phyloP scores from a whole-genome alignment of 805 yeast genomes.

The Starmerella apis region DNA sequence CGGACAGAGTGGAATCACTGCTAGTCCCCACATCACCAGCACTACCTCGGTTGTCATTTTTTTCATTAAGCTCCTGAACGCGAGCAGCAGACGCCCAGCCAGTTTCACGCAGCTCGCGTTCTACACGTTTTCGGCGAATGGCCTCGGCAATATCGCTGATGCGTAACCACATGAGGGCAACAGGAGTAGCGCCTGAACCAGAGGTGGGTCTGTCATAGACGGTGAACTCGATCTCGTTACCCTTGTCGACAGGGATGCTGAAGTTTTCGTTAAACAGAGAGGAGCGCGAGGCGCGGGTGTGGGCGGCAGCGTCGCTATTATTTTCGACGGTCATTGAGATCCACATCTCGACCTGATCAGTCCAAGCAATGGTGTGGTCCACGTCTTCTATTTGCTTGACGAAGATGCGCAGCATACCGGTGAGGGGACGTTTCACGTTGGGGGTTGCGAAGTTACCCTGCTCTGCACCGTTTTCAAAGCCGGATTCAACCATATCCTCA shows the following conservation, averaged over 20 bases:
- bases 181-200: conserved; percentile 41
- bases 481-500: conserved; percentile 14
- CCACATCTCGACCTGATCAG: conserved; percentile 80
- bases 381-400: conserved; percentile 74
- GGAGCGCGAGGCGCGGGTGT: conserved; percentile 57
- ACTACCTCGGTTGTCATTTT: background rate
- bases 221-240: conserved; percentile 81
- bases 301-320: conserved; percentile 39
- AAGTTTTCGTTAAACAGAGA: conserved; percentile 71
- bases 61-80: conserved; percentile 31
- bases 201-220: conserved; percentile 52
- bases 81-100: conserved; percentile 82
- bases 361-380: conserved; percentile 72
- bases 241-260: conserved; percentile 71
- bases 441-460: conserved; percentile 54
- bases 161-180: conserved; percentile 84
- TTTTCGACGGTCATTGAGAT: conserved; percentile 33
- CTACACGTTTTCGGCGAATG: conserved; percentile 76
- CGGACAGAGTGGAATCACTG: background rate
- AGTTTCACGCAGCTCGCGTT: conserved; percentile 35
- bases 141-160: conserved; percentile 91
- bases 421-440: conserved; percentile 64
- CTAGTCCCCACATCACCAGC: background rate
- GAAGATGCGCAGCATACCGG: conserved; percentile 69
- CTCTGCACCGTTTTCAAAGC: conserved; percentile 17